phyloP scores from a whole-genome alignment of 2,329 filamentous ascomycete species.

The Fusarium virguliforme region DNA sequence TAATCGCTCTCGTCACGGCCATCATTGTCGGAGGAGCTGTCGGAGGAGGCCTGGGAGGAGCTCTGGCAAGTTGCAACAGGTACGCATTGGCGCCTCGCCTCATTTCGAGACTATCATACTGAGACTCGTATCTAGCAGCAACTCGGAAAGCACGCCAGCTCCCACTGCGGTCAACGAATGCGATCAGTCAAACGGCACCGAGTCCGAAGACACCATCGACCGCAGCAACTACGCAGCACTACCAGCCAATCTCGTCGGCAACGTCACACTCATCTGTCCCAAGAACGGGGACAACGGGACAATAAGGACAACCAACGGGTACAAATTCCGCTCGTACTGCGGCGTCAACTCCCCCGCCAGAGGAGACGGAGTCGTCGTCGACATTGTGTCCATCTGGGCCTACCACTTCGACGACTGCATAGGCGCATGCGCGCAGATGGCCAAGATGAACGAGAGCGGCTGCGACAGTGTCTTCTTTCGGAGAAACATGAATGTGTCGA shows the following conservation, averaged over 20 bases:
- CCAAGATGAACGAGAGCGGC: neutral
- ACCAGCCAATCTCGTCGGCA: neutral
- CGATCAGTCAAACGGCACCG: neutral
- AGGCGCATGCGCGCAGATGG: slow-evolving; percentile 10
- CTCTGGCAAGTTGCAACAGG: neutral
- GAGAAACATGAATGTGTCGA: neutral
- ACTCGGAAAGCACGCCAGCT: neutral
- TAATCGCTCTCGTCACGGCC: slow-evolving; percentile 3
- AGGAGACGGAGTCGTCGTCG: neutral
- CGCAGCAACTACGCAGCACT: neutral
- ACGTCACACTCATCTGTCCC: slow-evolving; percentile 4
- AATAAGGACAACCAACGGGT: neutral
- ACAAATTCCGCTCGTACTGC: slow-evolving; percentile 1
- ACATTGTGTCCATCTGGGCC: slow-evolving; percentile 17
- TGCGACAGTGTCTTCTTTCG: slow-evolving; percentile 11
- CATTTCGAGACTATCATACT: neutral
- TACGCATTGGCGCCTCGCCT: neutral
- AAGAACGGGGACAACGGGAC: neutral
- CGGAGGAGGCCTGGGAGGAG: slow-evolving; percentile 10
- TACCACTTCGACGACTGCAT: slow-evolving; percentile 14
- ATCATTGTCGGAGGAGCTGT: slow-evolving; percentile 11
- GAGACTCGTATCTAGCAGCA: neutral
- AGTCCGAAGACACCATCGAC: neutral
- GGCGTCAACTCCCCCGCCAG: neutral
- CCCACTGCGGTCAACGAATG: neutral